Evolutionary conservation across 75 land plant species (phyloP).

Genomic region (Cunninghamia lanceolata): DNA sequence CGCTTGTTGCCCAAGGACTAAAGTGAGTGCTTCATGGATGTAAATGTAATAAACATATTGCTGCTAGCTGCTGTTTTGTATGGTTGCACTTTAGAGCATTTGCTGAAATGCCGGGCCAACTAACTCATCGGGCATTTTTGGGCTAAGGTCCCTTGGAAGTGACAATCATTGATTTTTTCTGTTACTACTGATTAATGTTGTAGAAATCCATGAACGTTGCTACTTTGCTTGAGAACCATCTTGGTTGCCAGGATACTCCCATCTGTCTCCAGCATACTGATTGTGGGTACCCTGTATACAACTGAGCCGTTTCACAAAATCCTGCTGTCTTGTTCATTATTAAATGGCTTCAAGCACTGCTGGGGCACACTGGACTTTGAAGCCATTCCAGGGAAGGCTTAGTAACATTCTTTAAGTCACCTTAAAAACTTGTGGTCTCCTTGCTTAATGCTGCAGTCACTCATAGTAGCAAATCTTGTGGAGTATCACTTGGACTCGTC

Average conservation of each 20-base stretch:
- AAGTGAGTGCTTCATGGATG: constrained; percentile 53
- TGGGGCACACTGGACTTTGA: neutral
- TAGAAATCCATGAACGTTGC: neutral
- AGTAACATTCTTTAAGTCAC: neutral
- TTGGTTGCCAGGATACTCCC: neutral
- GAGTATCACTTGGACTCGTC: neutral
- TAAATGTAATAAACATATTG: neutral
- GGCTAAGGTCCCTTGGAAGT: neutral
- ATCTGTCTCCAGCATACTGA: neutral
- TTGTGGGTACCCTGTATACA: neutral
- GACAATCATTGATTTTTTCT: neutral
- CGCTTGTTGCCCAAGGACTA: constrained; percentile 98
- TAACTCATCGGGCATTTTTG: neutral
- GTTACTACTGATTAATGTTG: neutral
- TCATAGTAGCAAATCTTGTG: neutral
- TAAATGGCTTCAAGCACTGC: neutral
- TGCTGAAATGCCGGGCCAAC: neutral
- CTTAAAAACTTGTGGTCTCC: neutral
- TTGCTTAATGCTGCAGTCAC: neutral
- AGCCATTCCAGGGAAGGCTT: neutral
- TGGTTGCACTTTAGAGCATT: neutral
- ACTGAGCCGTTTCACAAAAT: neutral
- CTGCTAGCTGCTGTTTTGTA: neutral
- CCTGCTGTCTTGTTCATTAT: neutral
- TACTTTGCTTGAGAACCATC: neutral